These are phyloP conservation scores for Ceratocystiopsis minuta DNA, from an alignment of 2,329 filamentous ascomycete species.

Conservation along the genomic window DNA sequence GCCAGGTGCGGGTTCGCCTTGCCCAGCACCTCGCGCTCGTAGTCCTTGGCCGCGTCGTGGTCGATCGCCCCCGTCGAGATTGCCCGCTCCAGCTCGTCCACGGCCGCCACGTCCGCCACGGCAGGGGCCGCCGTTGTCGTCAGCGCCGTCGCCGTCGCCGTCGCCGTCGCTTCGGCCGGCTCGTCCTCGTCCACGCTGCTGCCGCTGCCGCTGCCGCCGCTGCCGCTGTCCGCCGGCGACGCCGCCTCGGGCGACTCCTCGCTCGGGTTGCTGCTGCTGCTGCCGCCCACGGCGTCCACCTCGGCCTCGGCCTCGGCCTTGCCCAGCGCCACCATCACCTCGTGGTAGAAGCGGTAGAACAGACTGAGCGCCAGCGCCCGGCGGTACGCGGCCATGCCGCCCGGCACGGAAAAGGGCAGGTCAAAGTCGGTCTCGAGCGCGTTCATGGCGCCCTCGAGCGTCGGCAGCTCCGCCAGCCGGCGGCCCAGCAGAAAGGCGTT, in stretches of 20 bases:
- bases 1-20: conserved; percentile 77
- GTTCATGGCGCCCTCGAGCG: conserved; percentile 77
- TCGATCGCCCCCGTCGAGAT: conserved; percentile 73
- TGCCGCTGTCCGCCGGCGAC: too few relatives aligned
- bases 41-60: conserved; percentile 52
- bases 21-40: conserved; percentile 67
- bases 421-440: conserved; percentile 82
- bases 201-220: too few relatives aligned
- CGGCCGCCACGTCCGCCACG: conserved; percentile 42
- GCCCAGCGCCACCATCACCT: conserved; percentile 49
- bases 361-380: conserved; percentile 82
- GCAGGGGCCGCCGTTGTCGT: conserved; percentile 4
- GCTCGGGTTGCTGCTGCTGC: too few relatives aligned
- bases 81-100: conserved; percentile 68
- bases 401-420: conserved; percentile 75
- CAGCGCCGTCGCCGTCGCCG: conserved; percentile 5
- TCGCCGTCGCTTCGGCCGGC: neutral
- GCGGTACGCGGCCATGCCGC: conserved; percentile 92
- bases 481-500: conserved; percentile 59
- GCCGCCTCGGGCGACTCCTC: too few relatives aligned
- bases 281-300: too few relatives aligned
- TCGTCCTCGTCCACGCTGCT: conserved; percentile 3
- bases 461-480: conserved; percentile 61
- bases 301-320: conserved; percentile 15
- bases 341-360: conserved; percentile 95